These are phyloP conservation scores for Populus hybrid DNA, from an alignment of 441 rosid genomes.

Conservation along the genomic window DNA sequence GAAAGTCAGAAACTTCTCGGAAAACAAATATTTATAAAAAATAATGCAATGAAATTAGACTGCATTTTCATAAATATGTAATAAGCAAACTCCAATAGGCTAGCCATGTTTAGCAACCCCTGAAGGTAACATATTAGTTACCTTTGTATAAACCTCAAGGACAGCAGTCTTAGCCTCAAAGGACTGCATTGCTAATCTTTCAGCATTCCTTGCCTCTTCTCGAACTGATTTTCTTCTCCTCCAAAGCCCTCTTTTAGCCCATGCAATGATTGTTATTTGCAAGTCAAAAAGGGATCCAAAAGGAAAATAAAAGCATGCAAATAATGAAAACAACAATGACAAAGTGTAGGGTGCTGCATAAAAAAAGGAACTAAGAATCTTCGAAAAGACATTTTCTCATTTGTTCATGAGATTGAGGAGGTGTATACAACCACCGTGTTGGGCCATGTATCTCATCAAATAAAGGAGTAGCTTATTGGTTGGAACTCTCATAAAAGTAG, in stretches of 20 bases:
- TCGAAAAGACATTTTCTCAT: no score
- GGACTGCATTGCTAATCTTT: conserved; percentile 56
- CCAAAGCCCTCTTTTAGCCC: conserved; percentile 57
- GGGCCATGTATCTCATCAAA: not conserved
- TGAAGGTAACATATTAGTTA: conserved; percentile 20
- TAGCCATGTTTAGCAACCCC: not conserved
- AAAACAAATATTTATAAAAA: not conserved
- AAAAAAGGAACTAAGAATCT: not conserved
- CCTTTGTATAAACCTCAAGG: conserved; percentile 76
- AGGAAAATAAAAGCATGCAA: not conserved
- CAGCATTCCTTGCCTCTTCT: conserved; percentile 72
- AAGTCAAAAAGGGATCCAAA: not conserved
- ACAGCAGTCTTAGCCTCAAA: conserved; percentile 65
- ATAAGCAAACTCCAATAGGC: not conserved
- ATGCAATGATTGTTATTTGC: not conserved
- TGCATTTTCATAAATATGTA: not conserved
- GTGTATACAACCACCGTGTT: not conserved
- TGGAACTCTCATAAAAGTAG: not conserved
- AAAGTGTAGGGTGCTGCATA: not conserved
- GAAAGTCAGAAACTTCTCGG: not conserved
- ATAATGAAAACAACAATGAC: not conserved
- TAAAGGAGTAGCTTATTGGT: not conserved
- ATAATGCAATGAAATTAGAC: not conserved
- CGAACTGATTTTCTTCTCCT: conserved; percentile 69
- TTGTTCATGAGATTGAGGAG: no score